A percentile compares a stretch with the other conserved stretches of the same genome.
phyloP scores from a whole-genome alignment of 495 filamentous ascomycete genomes.

The Xylaria grammica region DNA sequence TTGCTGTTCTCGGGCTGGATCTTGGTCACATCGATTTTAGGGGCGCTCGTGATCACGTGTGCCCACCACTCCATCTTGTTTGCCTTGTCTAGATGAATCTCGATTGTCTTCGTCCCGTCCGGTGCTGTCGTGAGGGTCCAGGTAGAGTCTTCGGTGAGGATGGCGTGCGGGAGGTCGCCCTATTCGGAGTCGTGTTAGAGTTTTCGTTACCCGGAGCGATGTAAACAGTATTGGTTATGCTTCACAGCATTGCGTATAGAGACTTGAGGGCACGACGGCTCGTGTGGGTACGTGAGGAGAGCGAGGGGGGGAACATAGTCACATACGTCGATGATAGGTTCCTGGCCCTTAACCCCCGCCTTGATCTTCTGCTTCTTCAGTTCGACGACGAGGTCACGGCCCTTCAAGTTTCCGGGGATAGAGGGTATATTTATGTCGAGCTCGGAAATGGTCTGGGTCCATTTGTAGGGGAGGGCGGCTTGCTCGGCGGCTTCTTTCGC shows the following conservation, averaged over 20 bases:
- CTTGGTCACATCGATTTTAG: constrained; percentile 91
- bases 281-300: no score
- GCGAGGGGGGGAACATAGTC: not conserved
- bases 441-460: constrained; percentile 94
- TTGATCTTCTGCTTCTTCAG: constrained; percentile 79
- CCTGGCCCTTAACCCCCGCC: constrained; percentile 87
- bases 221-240: no score
- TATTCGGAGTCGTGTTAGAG: constrained; percentile 39
- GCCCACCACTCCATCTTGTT: constrained; percentile 99
- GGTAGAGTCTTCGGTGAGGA: constrained; percentile 83
- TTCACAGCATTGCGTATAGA: no score
- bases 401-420: constrained; percentile 80
- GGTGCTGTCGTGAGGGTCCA: constrained; percentile 85
- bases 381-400: constrained; percentile 80
- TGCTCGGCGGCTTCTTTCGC: constrained; percentile 86
- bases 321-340: constrained; percentile 80
- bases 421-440: constrained; percentile 75
- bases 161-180: constrained; percentile 83
- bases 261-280: no score
- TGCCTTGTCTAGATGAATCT: constrained; percentile 91
- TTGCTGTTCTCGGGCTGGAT: constrained; percentile 92
- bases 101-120: constrained; percentile 71
- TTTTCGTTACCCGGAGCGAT: not conserved
- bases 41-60: constrained; percentile 82
- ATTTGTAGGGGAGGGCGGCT: constrained; percentile 92